Evolutionary conservation across 1,284 basidiomycete species (phyloP), one percentile per base, ranked within the genome.

Genomic region (Exobasidium cylindrosporum): DNA sequence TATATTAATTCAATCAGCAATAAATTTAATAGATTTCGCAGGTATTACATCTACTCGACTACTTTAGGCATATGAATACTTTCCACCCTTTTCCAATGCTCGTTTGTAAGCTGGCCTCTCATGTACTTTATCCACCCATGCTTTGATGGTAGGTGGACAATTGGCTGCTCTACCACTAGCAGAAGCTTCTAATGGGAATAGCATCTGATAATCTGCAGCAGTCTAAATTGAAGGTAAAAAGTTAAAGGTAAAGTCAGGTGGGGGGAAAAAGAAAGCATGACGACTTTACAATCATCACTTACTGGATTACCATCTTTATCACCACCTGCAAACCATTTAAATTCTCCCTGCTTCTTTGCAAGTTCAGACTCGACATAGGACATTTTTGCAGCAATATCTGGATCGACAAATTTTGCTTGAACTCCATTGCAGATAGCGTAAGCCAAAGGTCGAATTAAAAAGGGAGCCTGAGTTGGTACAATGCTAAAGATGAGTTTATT

Each of bases 121-220:
- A 26, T 79, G 77, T 4, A 73, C 62, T 60, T 64, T 70, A 1
- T 72, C 70, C 40, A 78, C 69, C 57, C 72, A 79, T 24, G 64
- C 61, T 58, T 67, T 69, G 68, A 77, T 64, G 21, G 67, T 43
- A 1, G 61, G 47, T 0, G 72, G 68, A 13, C 68, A 55, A 23
- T 71, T 64, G 26, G 63, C 57, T 29, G 73, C 62, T 23, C 76
- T 65, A 10, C 72, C 72, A 17, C 68, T 61, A 28, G 29, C n/a
- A 45, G 67, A 57, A 13, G 73, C 73, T 55, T 79, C 77, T 35
- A 78, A 60, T 1, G 74, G 73, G 70, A 76, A 78, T 10, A 70
- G 59, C 74, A 79, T 76, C 62, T 78, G 76, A 59, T 73, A 79
- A 58, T 78, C 76, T 31, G 77, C 75, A 3, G 74, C 61, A 21